Evolutionary conservation across 2,329 filamentous ascomycete genomes (phyloP), one percentile per base, ranked within the genome.

Genomic region (Cladophialophora psammophila): DNA sequence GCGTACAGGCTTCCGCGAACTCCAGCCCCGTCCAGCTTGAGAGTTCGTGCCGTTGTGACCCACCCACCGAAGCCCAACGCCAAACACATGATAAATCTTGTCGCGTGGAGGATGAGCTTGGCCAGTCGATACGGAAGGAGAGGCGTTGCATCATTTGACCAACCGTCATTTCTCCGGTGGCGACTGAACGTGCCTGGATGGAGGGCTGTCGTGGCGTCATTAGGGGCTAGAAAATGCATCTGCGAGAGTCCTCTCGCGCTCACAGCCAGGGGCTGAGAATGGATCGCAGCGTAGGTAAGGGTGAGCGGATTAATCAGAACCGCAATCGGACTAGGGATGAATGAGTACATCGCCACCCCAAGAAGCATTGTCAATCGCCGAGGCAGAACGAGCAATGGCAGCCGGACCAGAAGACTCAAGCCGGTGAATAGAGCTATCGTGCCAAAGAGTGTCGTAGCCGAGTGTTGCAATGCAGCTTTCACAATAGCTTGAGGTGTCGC

Each of bases 51-150:
- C 40, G 94, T 96, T 55, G 92, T 91, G 8, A 98, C 92, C 95
- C 95, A 99, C n/a, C 93, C 94, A 3, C 92, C 94, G 75, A 98
- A 96, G 0, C 94, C 94, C 35, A 99, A 86, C 0, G 90, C 91
- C 55, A 94, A 88, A 0, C 93, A 92, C 88, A 97, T 96, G 75
- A 97, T 91, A 76, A 94, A 91, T 18, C 94, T 88, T 1, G 93
- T 95, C 2, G 94, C 93, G 73, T 97, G 92, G 3, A 99, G 87
- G 7, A 99, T 86, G 34, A 98, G 85, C 78, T 97, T 98, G 1
- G 95, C 91, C 8, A 98, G 88, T 4, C 92, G 88, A 77, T 98
- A 99, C 0, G 95, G 91, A 31, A 95, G 83, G n/a, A 97, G 83
- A 0, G 88, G 84, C 1, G 80, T 75, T 72, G 77, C 64, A 73